Percentiles rank a stretch among this genome's conserved stretches.
These are phyloP conservation scores for Verticillium zaregamsianum DNA, from an alignment of 2,329 filamentous ascomycete species.

Conservation along the genomic window DNA sequence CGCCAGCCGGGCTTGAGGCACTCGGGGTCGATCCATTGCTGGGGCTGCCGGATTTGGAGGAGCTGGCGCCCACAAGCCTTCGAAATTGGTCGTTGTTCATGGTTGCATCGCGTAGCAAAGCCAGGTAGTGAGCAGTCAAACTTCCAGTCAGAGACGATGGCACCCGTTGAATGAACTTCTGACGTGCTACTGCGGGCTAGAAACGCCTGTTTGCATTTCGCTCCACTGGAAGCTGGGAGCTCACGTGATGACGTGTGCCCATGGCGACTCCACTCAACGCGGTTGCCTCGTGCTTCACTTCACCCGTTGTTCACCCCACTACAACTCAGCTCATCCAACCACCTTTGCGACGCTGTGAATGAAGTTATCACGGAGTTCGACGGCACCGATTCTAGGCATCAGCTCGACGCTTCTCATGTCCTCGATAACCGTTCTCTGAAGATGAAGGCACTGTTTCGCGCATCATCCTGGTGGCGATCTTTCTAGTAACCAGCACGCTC, in stretches of 20 bases:
- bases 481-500: neutral
- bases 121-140: neutral
- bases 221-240: neutral
- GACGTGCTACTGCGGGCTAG: neutral
- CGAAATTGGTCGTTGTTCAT: conserved; percentile 99
- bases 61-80: conserved; percentile 60
- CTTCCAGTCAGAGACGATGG: neutral
- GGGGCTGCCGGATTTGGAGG: conserved; percentile 32
- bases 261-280: neutral
- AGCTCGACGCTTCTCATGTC: neutral
- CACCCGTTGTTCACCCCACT: neutral
- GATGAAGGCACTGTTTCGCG: neutral
- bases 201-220: neutral
- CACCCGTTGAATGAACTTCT: neutral
- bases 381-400: neutral
- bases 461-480: neutral
- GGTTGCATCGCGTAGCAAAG: neutral
- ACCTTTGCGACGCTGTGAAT: neutral
- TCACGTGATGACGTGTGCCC: neutral
- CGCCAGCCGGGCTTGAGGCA: conserved; percentile 20
- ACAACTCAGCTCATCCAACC: neutral
- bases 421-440: neutral
- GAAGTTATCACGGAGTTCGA: neutral
- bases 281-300: neutral
- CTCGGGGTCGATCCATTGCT: conserved; percentile 41